Base-by-base conservation (phyloP, 2,329 filamentous ascomycete genomes). In the Bisporella sp. region DNA sequence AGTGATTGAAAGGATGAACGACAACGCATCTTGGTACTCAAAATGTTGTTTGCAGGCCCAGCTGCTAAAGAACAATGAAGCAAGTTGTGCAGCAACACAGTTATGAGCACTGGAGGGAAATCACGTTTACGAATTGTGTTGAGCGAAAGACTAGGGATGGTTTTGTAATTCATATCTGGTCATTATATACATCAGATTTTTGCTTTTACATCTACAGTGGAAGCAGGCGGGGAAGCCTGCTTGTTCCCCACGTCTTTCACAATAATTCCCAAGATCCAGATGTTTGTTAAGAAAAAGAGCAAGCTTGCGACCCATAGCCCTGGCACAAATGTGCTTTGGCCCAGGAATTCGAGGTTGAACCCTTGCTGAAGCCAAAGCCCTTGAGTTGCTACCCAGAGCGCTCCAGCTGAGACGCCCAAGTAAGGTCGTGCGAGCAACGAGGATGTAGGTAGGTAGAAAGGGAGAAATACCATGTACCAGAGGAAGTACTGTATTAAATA, bases 391-490 rank as follows among this genome's bases (percentile, higher is more conserved):
- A 95, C 69, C 93, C 93, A 99, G 4, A 91, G 69, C 1, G 71
- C 60, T 5, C 88, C 72, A 1, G 87, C 87, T 0, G 72, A 60
- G 1, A 87, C 52, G 1, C 93, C 93, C 4, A 85, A 69, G 5
- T 63, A 62, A 0, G 80, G 80, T 2, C 70, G 74, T 4, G 66
- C 69, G 1, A 95, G 70, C 11, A 96, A 76, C 0, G 85, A 85
- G 0, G 91, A 96, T 37, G 71, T 71, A 0, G 92, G 90, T 0
- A 99, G 82, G 66, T 96, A 95, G 46, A 96, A 84, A 0, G 93
- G 93, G 3, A 97, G 74, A 60, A 99, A 88, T 57, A 96, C 81
- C 69, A 96, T 84, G 69, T 99, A 97, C 93, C 93, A 99, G 46
- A 99, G 79, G 68, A 99, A 99, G 68, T 99, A 99, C 89, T 96